Percentiles rank a stretch among this genome's conserved stretches.
Evolutionary conservation across 1,284 basidiomycete species (phyloP).

Genomic region (Austroboletus novae-zelandiae): DNA sequence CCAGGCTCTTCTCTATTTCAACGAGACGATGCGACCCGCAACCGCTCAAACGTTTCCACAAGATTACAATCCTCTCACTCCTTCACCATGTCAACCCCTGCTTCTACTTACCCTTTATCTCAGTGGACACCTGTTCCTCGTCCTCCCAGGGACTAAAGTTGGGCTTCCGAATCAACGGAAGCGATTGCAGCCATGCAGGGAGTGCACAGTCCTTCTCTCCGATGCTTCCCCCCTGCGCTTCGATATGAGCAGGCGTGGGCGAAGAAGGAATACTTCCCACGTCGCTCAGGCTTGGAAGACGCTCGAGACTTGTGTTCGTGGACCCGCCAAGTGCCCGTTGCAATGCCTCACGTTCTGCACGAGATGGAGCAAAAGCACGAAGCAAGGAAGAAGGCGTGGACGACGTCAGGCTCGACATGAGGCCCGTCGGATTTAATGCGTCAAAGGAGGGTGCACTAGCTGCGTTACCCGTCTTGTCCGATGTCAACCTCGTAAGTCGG

Average conservation of each 20-base stretch:
- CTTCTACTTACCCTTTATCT: slow-evolving; percentile 23
- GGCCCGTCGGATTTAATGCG: slow-evolving; percentile 56
- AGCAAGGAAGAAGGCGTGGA: slow-evolving; percentile 51
- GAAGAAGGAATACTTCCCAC: slow-evolving; percentile 66
- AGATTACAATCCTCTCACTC: slow-evolving; percentile 8
- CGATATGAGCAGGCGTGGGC: slow-evolving; percentile 47
- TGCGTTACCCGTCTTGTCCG: slow-evolving; percentile 15
- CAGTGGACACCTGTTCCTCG: slow-evolving; percentile 41
- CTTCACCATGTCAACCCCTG: neutral
- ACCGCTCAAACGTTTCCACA: slow-evolving; percentile 13
- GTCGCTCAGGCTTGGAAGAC: slow-evolving; percentile 68
- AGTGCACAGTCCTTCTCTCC: slow-evolving; percentile 33
- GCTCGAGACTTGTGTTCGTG: slow-evolving; percentile 68
- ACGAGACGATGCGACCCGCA: slow-evolving; percentile 12
- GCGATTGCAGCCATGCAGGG: slow-evolving; percentile 54
- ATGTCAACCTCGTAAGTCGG: slow-evolving; percentile 44
- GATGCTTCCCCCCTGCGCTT: slow-evolving; percentile 25
- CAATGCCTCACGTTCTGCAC: slow-evolving; percentile 75
- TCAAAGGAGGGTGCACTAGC: slow-evolving; percentile 37
- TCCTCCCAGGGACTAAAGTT: slow-evolving; percentile 71
- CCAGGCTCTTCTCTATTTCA: slow-evolving; percentile 15
- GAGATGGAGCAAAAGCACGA: slow-evolving; percentile 79
- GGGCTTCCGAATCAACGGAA: slow-evolving; percentile 52
- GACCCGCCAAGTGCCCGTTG: slow-evolving; percentile 67
- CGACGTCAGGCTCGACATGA: slow-evolving; percentile 38